phyloP scores from a whole-genome alignment of 352 stramenopile species.

The Phytophthora pseudosyringae region DNA sequence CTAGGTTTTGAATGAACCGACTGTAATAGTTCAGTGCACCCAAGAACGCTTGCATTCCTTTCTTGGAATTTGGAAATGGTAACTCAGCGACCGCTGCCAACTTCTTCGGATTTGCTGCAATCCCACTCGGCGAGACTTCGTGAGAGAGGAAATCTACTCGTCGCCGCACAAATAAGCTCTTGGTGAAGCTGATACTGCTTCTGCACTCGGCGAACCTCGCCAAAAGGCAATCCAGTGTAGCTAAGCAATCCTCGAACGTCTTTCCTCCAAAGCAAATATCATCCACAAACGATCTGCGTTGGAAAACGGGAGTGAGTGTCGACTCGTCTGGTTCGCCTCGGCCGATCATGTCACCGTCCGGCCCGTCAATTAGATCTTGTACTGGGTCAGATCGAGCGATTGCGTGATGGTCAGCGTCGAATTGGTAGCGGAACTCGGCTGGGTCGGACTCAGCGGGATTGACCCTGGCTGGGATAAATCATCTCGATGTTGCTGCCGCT shows the following conservation, averaged over 20 bases:
- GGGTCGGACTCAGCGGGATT: not conserved
- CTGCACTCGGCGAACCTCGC: not conserved
- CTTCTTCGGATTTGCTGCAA: not conserved
- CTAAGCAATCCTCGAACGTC: not conserved
- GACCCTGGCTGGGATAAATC: too few species aligned
- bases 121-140: not conserved
- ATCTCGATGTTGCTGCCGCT: not conserved
- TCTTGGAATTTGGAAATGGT: not conserved
- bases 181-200: not conserved
- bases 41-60: constrained; percentile 1
- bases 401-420: not conserved
- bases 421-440: not conserved
- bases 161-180: not conserved
- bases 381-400: not conserved
- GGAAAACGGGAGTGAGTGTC: not conserved
- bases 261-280: constrained; percentile 2
- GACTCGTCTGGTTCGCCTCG: not conserved
- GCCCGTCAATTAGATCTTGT: not conserved
- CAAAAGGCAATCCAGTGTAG: not conserved
- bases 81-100: not conserved
- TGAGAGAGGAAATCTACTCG: not conserved
- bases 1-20: not conserved
- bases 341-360: constrained; percentile 1
- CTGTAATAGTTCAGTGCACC: constrained; percentile 4
- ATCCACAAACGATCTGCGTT: not conserved